phyloP scores from a whole-genome alignment of 495 filamentous ascomycete genomes.

The Aspergillus egyptiacus region DNA sequence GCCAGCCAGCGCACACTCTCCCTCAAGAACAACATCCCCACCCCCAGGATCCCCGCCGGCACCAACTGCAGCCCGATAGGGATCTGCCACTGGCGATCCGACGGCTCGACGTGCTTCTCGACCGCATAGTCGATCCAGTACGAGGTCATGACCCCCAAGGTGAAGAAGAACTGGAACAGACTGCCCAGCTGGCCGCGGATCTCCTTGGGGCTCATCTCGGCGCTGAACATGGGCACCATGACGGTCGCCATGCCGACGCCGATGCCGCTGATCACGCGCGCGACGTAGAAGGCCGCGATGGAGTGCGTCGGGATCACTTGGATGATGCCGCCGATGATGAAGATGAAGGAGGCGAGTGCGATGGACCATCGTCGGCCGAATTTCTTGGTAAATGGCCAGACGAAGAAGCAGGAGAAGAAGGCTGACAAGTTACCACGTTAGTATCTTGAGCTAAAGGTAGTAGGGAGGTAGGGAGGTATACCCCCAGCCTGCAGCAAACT shows the following conservation, averaged over 20 bases:
- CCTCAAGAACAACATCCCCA: conserved; percentile 41
- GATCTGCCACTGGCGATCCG: conserved; percentile 48
- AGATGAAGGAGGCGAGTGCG: conserved; percentile 34
- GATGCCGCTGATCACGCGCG: conserved; percentile 47
- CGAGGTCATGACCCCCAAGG: conserved; percentile 43
- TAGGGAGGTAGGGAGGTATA: neutral
- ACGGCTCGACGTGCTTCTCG: conserved; percentile 24
- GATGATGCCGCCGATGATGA: conserved; percentile 39
- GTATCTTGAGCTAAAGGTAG: neutral
- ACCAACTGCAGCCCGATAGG: conserved; percentile 48
- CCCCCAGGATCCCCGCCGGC: conserved; percentile 38
- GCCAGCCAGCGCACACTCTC: conserved; percentile 49
- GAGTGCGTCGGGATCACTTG: conserved; percentile 40
- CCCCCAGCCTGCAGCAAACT: conserved; percentile 17
- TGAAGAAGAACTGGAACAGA: conserved; percentile 45
- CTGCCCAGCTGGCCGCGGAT: conserved; percentile 47
- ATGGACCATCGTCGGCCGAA: conserved; percentile 43
- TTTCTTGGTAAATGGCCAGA: conserved; percentile 18
- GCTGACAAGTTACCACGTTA: no score
- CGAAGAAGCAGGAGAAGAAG: conserved; percentile 21
- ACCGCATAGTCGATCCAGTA: conserved; percentile 51
- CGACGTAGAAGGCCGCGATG: conserved; percentile 41
- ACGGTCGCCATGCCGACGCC: conserved; percentile 50
- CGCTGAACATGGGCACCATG: conserved; percentile 49
- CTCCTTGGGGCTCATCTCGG: conserved; percentile 50